Base-by-base conservation (phyloP, 2,329 filamentous ascomycete species). In the Fusarium xyrophilum region DNA sequence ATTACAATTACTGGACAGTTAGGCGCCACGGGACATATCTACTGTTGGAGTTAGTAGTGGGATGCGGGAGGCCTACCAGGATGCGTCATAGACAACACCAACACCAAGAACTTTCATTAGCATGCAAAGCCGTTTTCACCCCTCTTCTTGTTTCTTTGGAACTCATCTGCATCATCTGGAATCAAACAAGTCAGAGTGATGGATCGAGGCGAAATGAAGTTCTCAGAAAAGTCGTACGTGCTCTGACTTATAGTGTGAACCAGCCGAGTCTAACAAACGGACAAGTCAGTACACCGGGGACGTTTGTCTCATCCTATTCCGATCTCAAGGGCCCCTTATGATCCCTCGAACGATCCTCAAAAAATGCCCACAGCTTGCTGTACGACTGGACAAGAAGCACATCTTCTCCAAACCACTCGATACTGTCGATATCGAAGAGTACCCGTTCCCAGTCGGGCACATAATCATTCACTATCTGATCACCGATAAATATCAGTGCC, bases 121-220 rank as follows among this genome's bases (percentile, higher is more conserved):
- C 5, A 19, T 6, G 14, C 2, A 14, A 11, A 3, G 0, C 4
- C 5, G 5, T 5, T 13, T n/a, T 12, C 13, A 4, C 7, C 5
- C 11, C 15, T 47, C n/a, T 1, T 32, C 21, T 13, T 19, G 4
- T 47, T 13, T 10, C 11, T 32, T 10, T 13, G 4, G 5, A 3
- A 32, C 19, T 7, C 2, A 2, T 32, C 14, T 9, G 6, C 7
- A 10, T 23, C 10, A 12, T 5, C 11, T 12, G 3, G n/a, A 47
- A 19, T 9, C 3, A 32, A 17, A 10, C 4, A 19, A 14, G 8
- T 7, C 3, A 7, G 14, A 10, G 17, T 7, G 8, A 35, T 48
- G 21, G 21, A 35, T 14, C 30, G 2, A 25, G 17, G 21, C 28
- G 17, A 50, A 15, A n/a, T 23, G 17, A 50, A 25, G 8, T 13